These are phyloP conservation scores for Cudoniella acicularis DNA, from an alignment of 495 filamentous ascomycete species.

Conservation along the genomic window DNA sequence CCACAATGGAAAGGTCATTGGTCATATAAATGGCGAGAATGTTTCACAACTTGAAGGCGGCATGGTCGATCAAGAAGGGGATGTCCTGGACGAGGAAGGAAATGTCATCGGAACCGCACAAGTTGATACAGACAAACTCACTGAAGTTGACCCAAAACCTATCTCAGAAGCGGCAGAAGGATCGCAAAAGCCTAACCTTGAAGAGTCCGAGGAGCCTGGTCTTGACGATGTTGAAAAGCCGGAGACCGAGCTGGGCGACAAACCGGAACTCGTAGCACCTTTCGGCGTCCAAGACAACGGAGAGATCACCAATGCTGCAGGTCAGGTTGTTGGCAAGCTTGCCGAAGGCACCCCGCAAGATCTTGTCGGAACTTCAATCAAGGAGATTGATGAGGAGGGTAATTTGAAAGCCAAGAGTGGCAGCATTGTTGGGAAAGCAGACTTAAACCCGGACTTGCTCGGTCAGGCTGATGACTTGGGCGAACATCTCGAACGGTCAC, in stretches of 20 bases:
- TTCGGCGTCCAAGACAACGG: constrained; percentile 52
- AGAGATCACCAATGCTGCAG: constrained; percentile 48
- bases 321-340: constrained; percentile 53
- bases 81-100: constrained; percentile 76
- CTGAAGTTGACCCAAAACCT: constrained; percentile 13
- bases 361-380: constrained; percentile 54
- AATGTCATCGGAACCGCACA: constrained; percentile 75
- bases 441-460: constrained; percentile 62
- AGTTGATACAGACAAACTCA: constrained; percentile 11
- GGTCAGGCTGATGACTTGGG: constrained; percentile 38
- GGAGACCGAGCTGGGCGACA: neutral
- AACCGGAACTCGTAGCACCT: constrained; percentile 29
- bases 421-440: constrained; percentile 71
- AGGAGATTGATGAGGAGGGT: constrained; percentile 62
- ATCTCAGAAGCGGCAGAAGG: constrained; percentile 8
- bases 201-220: neutral
- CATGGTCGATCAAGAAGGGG: constrained; percentile 77
- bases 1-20: constrained; percentile 64
- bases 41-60: constrained; percentile 38
- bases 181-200: neutral
- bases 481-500: constrained; percentile 17
- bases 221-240: neutral
- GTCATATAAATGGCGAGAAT: constrained; percentile 51
- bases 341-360: constrained; percentile 60
- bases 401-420: constrained; percentile 68